phyloP scores from a whole-genome alignment of 441 rosid species.

The Syzygium malaccense region DNA sequence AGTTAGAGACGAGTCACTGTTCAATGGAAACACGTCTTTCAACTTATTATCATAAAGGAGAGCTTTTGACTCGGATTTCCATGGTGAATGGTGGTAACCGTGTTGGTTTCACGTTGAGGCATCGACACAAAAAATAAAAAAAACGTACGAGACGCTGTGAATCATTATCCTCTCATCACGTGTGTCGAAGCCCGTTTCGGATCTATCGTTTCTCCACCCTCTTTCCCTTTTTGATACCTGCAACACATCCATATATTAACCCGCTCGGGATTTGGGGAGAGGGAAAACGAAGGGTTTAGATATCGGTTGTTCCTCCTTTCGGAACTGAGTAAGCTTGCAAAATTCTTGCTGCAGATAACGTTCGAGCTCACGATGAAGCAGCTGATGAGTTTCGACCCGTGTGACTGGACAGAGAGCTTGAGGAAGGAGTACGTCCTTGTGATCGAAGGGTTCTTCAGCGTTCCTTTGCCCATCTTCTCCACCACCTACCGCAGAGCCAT shows the following conservation, averaged over 20 bases:
- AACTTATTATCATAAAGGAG: neutral
- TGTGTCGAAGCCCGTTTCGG: neutral
- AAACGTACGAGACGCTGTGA: neutral
- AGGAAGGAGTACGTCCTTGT: slow-evolving; percentile 3
- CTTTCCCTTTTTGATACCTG: neutral
- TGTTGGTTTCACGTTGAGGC: neutral
- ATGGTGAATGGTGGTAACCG: neutral
- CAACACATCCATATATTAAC: neutral
- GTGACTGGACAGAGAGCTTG: slow-evolving; percentile 1
- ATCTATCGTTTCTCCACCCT: neutral
- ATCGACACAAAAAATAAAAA: too few species aligned
- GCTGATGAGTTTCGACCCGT: slow-evolving; percentile 1
- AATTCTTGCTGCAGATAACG: neutral
- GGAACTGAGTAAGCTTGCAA: neutral
- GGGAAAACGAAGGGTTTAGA: neutral
- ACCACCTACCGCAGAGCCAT: neutral
- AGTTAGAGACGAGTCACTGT: neutral
- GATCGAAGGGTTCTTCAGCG: slow-evolving; percentile 3
- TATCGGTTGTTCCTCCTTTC: neutral
- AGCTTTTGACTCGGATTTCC: neutral
- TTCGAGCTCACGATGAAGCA: neutral
- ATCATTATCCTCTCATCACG: neutral
- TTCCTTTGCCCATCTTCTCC: neutral
- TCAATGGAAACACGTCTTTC: neutral
- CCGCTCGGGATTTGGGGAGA: neutral